phyloP scores from a whole-genome alignment of 495 filamentous ascomycete species.

The Penicillium robsamsonii region DNA sequence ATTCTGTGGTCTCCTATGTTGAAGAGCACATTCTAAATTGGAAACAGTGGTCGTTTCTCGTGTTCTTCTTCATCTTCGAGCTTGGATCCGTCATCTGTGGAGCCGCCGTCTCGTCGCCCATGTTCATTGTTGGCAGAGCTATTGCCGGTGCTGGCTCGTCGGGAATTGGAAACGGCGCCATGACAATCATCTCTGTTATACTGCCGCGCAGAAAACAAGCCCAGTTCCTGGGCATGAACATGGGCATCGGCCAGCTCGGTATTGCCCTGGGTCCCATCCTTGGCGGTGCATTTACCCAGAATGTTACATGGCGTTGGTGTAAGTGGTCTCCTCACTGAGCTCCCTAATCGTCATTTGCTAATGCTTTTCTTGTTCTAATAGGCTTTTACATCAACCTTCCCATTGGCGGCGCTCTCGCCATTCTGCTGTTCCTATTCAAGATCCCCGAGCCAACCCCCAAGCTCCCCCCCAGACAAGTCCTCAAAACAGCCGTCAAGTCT shows the following conservation, averaged over 20 bases:
- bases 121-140: conserved; percentile 75
- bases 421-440: no score
- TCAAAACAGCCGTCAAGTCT: no score
- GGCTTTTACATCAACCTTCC: conserved; percentile 57
- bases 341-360: background rate
- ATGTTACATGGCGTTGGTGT: conserved; percentile 43
- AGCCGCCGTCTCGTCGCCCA: conserved; percentile 63
- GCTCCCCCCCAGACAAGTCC: no score
- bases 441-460: no score
- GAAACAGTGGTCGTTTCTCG: conserved; percentile 25
- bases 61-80: conserved; percentile 56
- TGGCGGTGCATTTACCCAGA: conserved; percentile 51
- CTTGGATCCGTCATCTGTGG: conserved; percentile 70
- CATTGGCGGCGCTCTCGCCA: conserved; percentile 31
- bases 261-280: conserved; percentile 42
- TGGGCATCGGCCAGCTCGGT: background rate
- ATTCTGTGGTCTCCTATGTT: background rate
- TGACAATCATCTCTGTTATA: background rate
- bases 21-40: no score
- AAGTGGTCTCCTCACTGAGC: conserved; percentile 2
- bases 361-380: background rate
- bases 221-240: background rate
- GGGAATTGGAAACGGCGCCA: conserved; percentile 45
- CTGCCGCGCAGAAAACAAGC: no score
- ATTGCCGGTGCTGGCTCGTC: conserved; percentile 74